phyloP scores from a whole-genome alignment of 2,329 filamentous ascomycete species.

The Aspergillus melleus region DNA sequence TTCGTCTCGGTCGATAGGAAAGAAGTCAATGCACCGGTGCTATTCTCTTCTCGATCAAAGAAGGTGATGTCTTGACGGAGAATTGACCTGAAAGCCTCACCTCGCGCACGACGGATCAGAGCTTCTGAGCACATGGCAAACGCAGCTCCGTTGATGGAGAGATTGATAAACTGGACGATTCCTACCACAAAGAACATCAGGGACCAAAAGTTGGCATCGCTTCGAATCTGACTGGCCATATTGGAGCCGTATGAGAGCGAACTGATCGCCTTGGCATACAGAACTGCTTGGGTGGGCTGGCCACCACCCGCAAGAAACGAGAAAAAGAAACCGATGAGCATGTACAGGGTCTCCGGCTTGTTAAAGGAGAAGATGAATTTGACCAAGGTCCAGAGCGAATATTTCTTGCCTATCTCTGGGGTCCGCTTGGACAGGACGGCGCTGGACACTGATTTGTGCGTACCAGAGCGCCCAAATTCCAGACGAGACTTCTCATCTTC shows the following conservation, averaged over 20 bases:
- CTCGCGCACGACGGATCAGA: conserved; percentile 78
- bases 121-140: conserved; percentile 87
- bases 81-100: conserved; percentile 80
- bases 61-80: conserved; percentile 90
- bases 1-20: conserved; percentile 90
- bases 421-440: conserved; percentile 62
- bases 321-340: conserved; percentile 72
- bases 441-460: conserved; percentile 64
- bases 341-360: conserved; percentile 65
- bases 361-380: conserved; percentile 82
- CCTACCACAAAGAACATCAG: conserved; percentile 87
- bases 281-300: conserved; percentile 73
- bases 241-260: conserved; percentile 61
- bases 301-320: conserved; percentile 76
- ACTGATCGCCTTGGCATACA: conserved; percentile 86
- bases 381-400: conserved; percentile 73
- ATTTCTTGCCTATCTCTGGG: conserved; percentile 55
- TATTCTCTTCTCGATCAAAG: conserved; percentile 88
- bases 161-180: conserved; percentile 69
- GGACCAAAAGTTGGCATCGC: conserved; percentile 80
- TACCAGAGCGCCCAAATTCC: conserved; percentile 46
- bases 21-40: conserved; percentile 80
- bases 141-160: conserved; percentile 66
- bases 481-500: conserved; percentile 33
- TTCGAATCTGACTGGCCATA: conserved; percentile 59